Evolutionary conservation across 352 stramenopile genomes (phyloP).

Genomic region (Phytophthora colocasiae): DNA sequence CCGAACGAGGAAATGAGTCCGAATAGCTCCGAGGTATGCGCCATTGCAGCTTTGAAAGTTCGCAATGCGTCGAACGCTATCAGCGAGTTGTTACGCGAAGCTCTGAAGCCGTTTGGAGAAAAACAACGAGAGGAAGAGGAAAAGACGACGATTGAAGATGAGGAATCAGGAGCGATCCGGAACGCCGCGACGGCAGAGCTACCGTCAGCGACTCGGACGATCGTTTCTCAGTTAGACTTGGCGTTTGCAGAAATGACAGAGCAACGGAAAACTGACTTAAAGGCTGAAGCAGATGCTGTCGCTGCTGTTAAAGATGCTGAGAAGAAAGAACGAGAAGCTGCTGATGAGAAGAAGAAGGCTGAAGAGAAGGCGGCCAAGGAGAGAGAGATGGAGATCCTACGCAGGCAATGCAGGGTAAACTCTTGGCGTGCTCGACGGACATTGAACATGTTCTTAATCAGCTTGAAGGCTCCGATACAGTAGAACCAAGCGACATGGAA

Average conservation of each 20-base stretch:
- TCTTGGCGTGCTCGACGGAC: constrained; percentile 50
- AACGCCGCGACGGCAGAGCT: constrained; percentile 29
- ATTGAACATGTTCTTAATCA: constrained; percentile 53
- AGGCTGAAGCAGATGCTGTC: constrained; percentile 34
- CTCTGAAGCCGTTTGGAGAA: constrained; percentile 60
- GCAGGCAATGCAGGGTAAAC: constrained; percentile 48
- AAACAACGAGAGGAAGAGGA: constrained; percentile 43
- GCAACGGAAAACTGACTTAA: constrained; percentile 43
- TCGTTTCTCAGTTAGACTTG: constrained; percentile 54
- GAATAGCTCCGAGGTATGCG: constrained; percentile 14
- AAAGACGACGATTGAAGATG: constrained; percentile 20
- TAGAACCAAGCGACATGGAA: constrained; percentile 3
- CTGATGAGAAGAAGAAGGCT: constrained; percentile 43
- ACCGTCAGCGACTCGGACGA: constrained; percentile 40
- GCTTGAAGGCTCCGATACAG: constrained; percentile 36
- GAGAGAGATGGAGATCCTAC: constrained; percentile 52
- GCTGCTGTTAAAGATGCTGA: constrained; percentile 41
- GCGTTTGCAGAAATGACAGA: constrained; percentile 48
- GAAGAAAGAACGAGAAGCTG: constrained; percentile 55
- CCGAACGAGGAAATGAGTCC: constrained; percentile 11
- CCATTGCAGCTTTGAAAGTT: constrained; percentile 25
- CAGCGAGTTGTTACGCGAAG: constrained; percentile 50
- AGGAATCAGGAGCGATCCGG: constrained; percentile 15
- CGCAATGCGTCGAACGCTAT: constrained; percentile 51
- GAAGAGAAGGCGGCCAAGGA: constrained; percentile 41